Conservation (phyloP, 2,329 filamentous ascomycete genomes). For the Botryotinia narcissicola region DNA sequence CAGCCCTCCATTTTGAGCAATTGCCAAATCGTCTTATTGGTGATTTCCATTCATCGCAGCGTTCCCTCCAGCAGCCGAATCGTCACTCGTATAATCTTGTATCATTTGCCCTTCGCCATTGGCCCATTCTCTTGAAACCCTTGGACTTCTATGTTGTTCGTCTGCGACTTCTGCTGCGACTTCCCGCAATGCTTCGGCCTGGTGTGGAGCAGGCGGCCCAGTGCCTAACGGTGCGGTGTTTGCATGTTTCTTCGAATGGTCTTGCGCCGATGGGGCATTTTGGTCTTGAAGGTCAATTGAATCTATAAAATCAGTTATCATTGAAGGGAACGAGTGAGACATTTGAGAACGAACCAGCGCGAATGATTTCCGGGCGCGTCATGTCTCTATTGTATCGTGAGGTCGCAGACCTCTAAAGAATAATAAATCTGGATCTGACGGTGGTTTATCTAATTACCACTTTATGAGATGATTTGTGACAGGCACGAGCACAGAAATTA, state of each 20-base stretch:
- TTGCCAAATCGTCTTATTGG: slow-evolving; percentile 57
- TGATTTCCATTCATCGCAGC: slow-evolving; percentile 42
- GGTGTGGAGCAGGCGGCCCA: slow-evolving; percentile 58
- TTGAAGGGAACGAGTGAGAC: slow-evolving; percentile 12
- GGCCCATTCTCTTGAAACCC: slow-evolving; percentile 55
- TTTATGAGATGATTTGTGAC: slow-evolving; percentile 15
- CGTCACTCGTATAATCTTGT: slow-evolving; percentile 44
- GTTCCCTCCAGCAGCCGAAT: slow-evolving; percentile 44
- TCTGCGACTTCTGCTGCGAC: slow-evolving; percentile 74
- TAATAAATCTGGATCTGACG: background rate
- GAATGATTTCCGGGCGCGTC: slow-evolving; percentile 55
- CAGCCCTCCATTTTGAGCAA: slow-evolving; percentile 60
- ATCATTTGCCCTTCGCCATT: slow-evolving; percentile 36
- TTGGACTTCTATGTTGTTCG: slow-evolving; percentile 65
- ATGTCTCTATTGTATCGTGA: slow-evolving; percentile 37
- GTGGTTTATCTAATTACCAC: slow-evolving; percentile 11
- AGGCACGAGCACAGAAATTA: slow-evolving; percentile 19
- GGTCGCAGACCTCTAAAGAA: slow-evolving; percentile 14
- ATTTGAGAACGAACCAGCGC: slow-evolving; percentile 47
- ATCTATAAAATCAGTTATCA: slow-evolving; percentile 54
- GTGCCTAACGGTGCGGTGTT: slow-evolving; percentile 50
- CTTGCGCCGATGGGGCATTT: slow-evolving; percentile 76
- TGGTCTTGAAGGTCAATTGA: slow-evolving; percentile 92
- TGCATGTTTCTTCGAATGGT: slow-evolving; percentile 62
- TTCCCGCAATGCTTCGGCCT: slow-evolving; percentile 79